A percentile compares a stretch with the other conserved stretches of the same genome.
phyloP scores from a whole-genome alignment of 1,139 yeast species.

The Saccharomyces hybrid region DNA sequence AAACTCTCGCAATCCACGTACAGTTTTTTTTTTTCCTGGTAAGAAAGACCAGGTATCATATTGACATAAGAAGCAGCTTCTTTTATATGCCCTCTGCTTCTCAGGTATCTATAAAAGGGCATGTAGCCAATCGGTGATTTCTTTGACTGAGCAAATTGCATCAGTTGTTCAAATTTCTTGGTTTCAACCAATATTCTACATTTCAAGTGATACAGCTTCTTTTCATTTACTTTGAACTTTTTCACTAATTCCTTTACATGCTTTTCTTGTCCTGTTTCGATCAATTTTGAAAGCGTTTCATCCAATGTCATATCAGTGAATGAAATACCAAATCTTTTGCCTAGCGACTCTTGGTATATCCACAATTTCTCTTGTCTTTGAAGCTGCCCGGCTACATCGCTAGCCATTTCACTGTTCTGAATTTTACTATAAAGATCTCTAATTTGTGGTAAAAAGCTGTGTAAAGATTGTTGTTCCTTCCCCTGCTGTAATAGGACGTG shows the following conservation, averaged over 20 bases:
- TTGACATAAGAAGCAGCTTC: conserved; percentile 28
- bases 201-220: conserved; percentile 57
- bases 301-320: conserved; percentile 49
- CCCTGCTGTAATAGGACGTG: conserved; percentile 34
- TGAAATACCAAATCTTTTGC: conserved; percentile 48
- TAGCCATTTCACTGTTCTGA: conserved; percentile 20
- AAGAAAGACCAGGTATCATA: conserved; percentile 22
- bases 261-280: conserved; percentile 52
- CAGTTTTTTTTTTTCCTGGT: conserved; percentile 20
- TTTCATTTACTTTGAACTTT: conserved; percentile 56
- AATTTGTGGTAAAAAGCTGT: conserved; percentile 25
- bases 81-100: conserved; percentile 15
- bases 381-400: conserved; percentile 31
- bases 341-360: conserved; percentile 46
- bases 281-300: conserved; percentile 48
- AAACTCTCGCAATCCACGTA: conserved; percentile 25
- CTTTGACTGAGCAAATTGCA: conserved; percentile 39
- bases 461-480: conserved; percentile 12
- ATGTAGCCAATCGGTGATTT: conserved; percentile 71
- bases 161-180: conserved; percentile 58
- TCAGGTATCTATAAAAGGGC: conserved; percentile 41
- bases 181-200: conserved; percentile 46
- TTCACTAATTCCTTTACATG: conserved; percentile 50
- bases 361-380: conserved; percentile 47
- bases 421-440: conserved; percentile 26